phyloP scores from a whole-genome alignment of 2,329 filamentous ascomycete species.

The Ustulina deusta region DNA sequence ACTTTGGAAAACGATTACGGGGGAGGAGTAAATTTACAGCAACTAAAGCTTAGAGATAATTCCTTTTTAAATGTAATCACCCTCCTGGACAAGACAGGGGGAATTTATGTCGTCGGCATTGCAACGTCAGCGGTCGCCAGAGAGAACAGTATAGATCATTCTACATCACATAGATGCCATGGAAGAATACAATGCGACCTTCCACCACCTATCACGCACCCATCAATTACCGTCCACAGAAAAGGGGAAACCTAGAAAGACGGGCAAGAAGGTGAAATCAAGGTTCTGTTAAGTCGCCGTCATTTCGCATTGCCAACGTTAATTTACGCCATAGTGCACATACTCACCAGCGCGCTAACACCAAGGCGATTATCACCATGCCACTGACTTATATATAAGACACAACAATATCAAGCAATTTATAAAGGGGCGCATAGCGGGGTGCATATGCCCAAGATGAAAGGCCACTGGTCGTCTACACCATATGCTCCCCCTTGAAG shows the following conservation, averaged over 20 bases:
- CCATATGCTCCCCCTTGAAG: conserved; percentile 19
- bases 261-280: not conserved
- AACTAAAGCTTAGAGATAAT: conserved; percentile 1
- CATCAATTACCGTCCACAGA: not conserved
- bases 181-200: not conserved
- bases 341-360: no score
- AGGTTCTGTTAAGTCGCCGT: no score
- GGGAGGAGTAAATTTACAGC: conserved; percentile 56
- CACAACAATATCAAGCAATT: no score
- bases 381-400: no score
- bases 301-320: not conserved
- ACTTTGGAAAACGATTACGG: conserved; percentile 68
- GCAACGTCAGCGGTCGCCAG: not conserved
- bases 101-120: not conserved
- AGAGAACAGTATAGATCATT: no score
- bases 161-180: not conserved
- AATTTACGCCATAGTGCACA: no score
- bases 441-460: not conserved
- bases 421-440: not conserved
- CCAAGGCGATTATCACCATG: no score
- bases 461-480: not conserved
- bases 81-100: not conserved
- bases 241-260: not conserved
- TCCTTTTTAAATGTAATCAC: not conserved
- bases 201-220: not conserved